phyloP scores from a whole-genome alignment of 192 early-diverging fungal species.

The Paraglomus brasilianum region DNA sequence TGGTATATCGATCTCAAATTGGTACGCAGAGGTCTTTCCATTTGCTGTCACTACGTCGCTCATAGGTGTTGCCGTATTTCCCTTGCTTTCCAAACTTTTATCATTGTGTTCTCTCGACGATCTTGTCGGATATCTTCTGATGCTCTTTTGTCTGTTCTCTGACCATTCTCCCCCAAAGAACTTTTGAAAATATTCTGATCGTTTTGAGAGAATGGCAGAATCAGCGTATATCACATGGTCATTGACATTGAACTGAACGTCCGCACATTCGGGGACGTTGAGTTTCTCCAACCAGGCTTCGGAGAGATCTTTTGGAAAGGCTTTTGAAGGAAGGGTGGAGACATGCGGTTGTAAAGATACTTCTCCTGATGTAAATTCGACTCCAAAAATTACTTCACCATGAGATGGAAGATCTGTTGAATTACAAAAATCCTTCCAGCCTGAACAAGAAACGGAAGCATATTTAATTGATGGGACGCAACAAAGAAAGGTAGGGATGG shows the following conservation, averaged over 20 bases:
- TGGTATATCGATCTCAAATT: constrained; percentile 15
- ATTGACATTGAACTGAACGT: constrained; percentile 8
- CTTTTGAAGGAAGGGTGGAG: not conserved
- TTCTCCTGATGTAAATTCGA: too few species aligned
- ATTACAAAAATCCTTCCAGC: constrained; percentile 14
- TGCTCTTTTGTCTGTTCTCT: not conserved
- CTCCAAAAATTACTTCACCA: too few species aligned
- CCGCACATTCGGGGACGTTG: not conserved
- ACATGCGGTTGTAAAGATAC: too few species aligned
- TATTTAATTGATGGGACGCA: too few species aligned
- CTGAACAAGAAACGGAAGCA: not conserved
- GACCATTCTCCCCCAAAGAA: not conserved
- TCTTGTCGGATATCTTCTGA: too few species aligned
- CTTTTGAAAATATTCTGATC: constrained; percentile 22
- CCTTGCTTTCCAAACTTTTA: too few species aligned
- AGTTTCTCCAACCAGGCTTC: constrained; percentile 16
- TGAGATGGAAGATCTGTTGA: not conserved
- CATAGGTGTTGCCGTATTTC: too few species aligned
- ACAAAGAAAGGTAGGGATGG: too few species aligned
- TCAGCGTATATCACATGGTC: constrained; percentile 2
- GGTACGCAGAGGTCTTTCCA: too few species aligned
- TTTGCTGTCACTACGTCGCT: too few species aligned
- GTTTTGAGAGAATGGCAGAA: constrained; percentile 5
- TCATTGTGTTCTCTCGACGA: too few species aligned
- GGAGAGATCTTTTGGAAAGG: constrained; percentile 15